Base-by-base conservation (phyloP, 805 yeast genomes). In the Cyberlindnera petersonii region DNA sequence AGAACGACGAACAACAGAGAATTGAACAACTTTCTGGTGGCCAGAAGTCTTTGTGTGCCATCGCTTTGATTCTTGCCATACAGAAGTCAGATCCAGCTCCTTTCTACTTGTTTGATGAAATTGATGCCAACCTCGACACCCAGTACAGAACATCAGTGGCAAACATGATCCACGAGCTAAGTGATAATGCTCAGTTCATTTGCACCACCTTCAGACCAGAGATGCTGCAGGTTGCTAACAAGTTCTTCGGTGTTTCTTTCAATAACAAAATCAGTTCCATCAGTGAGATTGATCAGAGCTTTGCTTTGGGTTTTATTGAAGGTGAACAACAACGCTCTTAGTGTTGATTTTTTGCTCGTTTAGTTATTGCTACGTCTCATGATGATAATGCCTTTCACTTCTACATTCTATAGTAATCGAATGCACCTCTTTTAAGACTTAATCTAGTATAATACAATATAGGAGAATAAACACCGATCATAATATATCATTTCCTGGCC, bases 71-170 rank as follows among this genome's bases (percentile, higher is more conserved):
- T 48, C 71, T 93, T 42, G 97, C 98, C 4, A 86, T 91, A 43
- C 98, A 93, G 65, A 79, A 75, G 55, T 86, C 94, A 48, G 98
- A 93, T 51, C 98, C 98, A 9, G 97, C 97, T 8, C 97, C 98
- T 34, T 93, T 93, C 60, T 93, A 93, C 58, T 63, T 93, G 33
- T 91, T 93, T 61, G 98, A 93, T 62, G 98, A 93, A 65, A 83
- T 93, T 43, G 98, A 93, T 64, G 97, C 98, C 5, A 93, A 91
- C 51, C 69, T 93, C 46, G 98, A 93, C 62, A 77, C 95, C 3
- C 96, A 86, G 55, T 91, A 89, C 56, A 74, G 98, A 53, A 74
- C 85, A 0, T 77, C 96, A 0, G 95, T 93, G 16, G 96, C 98
- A 0, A 64, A 69, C 24, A 65, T 86, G 68, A 79, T 93, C 39